Percentiles rank a stretch among this genome's conserved stretches.
Conservation (phyloP, 1,139 yeast species). For the Candida smagusa region DNA sequence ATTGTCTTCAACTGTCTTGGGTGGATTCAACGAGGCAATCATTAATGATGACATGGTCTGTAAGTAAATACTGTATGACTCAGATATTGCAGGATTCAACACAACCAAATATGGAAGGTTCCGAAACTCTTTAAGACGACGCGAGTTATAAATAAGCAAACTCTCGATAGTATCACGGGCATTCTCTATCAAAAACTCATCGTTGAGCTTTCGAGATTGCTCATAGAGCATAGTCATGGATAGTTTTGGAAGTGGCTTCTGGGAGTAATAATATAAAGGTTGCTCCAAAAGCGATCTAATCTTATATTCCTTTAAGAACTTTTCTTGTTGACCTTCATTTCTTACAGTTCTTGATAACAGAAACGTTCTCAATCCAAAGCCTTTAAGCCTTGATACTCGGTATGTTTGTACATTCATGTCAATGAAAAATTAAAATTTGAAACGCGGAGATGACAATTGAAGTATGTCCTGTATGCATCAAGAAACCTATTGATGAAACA, state of each 20-base stretch:
- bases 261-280: conserved; percentile 49
- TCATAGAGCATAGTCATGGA: conserved; percentile 44
- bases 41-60: conserved; percentile 65
- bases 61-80: conserved; percentile 69
- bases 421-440: neutral
- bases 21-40: conserved; percentile 35
- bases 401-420: too few relatives aligned
- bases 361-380: too few relatives aligned
- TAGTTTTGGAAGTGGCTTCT: conserved; percentile 44
- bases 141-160: conserved; percentile 41
- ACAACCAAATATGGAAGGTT: conserved; percentile 79
- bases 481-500: conserved; percentile 14
- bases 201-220: conserved; percentile 39
- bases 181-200: conserved; percentile 30
- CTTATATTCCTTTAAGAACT: conserved; percentile 44
- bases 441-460: conserved; percentile 8
- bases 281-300: conserved; percentile 50
- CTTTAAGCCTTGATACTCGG: too few relatives aligned
- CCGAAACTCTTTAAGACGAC: conserved; percentile 65
- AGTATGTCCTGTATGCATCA: conserved; percentile 23
- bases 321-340: conserved; percentile 23
- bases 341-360: neutral
- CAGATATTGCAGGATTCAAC: conserved; percentile 85
- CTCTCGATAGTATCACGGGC: conserved; percentile 44
- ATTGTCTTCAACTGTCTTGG: conserved; percentile 53